Base-by-base conservation (phyloP, 2,329 filamentous ascomycete species). In the Helotiales sp. region DNA sequence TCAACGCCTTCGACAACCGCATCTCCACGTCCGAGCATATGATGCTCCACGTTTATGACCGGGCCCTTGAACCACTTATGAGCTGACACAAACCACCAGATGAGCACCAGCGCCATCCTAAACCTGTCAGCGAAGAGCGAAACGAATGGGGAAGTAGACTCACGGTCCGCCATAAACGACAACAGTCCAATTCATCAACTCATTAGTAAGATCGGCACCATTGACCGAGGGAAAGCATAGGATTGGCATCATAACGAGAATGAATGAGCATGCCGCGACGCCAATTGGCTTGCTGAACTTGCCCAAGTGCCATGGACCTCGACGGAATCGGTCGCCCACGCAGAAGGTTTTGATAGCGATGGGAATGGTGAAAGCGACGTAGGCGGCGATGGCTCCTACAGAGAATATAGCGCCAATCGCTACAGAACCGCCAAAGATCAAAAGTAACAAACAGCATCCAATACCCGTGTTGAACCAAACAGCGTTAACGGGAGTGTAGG, bases 41-140 rank as follows among this genome's bases (percentile, higher is more conserved):
- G 58, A 57, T 70, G 69, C 65, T 68, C 81, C 34, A 87, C 73
- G 66, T 87, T 87, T 58, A 87, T 80, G 70, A 83, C 83, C 0
- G 85, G 85, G 0, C 85, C 85, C 64, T 81, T 84, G 73, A 87
- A 88, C 85, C 85, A 88, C 62, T 81, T 84, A 33, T 73, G 76
- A n/a, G 85, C 85, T 57, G 78, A 78, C 1, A 86, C 70, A 49
- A 82, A 71, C 80, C 84, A 88, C 83, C 84, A 87, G 29, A 84
- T 73, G 5, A 75, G 72, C 1, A 83, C 76, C 3, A 76, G 64
- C 5, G 81, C 54, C 83, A 87, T 87, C 0, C 67, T 69, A 54
- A 29, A 59, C n/a, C 46, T 24, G 42, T 64, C 52, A 58, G 64
- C 36, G 55, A 25, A 49, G 12, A 36, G 24, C 10, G 12, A 51